Evolutionary conservation across 169 alveolate species (phyloP).

Genomic region (Plasmodium vivax): DNA sequence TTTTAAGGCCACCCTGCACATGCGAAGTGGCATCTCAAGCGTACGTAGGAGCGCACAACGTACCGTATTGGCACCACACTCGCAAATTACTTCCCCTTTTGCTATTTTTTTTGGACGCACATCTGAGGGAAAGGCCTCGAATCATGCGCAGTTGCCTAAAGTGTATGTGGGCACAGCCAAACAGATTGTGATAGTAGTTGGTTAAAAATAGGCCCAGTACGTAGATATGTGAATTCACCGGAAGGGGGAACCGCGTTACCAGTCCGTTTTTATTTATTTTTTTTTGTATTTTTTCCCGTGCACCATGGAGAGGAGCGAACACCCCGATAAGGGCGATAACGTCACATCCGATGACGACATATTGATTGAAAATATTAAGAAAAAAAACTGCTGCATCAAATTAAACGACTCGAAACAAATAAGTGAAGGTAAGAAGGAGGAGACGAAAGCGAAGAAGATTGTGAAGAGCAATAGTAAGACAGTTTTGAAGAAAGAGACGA

Average conservation of each 20-base stretch:
- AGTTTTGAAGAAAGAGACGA: neutral
- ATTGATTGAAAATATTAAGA: conserved; percentile 65
- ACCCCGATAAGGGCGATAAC: neutral
- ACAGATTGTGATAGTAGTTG: neutral
- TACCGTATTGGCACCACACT: neutral
- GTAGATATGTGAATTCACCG: neutral
- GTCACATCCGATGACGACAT: conserved; percentile 62
- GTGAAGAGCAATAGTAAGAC: neutral
- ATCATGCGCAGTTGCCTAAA: neutral
- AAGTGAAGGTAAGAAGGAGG: conserved; percentile 7
- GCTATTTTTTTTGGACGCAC: neutral
- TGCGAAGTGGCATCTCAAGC: neutral
- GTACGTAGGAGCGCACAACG: neutral
- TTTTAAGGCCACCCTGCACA: neutral
- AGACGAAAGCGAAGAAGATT: neutral
- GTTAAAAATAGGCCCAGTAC: neutral
- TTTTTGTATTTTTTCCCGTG: conserved; percentile 2
- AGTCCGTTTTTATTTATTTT: conserved; percentile 1
- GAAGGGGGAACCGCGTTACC: neutral
- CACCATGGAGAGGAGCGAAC: conserved; percentile 37
- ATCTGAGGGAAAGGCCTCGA: neutral
- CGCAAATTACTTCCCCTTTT: neutral
- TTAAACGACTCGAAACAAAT: neutral
- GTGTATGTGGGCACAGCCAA: neutral
- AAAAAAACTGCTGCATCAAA: conserved; percentile 8